Evolutionary conservation across 768 basidiomycete species (phyloP).

Genomic region (Galerina marginata): DNA sequence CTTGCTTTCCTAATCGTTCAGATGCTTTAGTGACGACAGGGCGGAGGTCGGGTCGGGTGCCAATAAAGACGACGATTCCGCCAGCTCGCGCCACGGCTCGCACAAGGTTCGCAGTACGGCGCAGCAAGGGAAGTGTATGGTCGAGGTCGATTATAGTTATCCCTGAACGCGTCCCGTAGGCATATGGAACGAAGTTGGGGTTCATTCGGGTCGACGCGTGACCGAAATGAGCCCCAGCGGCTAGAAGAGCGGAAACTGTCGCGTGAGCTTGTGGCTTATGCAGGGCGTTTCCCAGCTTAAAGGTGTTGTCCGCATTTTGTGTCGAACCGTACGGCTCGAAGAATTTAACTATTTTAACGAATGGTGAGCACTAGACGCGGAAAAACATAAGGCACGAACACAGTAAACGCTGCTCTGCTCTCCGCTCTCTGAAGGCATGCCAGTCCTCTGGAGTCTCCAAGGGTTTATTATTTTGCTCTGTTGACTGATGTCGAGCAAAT

Average conservation of each 20-base stretch:
- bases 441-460: constrained; percentile 65
- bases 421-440: constrained; percentile 62
- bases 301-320: constrained; percentile 68
- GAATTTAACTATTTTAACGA: constrained; percentile 52
- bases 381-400: constrained; percentile 22
- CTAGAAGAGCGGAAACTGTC: constrained; percentile 89
- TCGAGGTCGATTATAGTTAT: constrained; percentile 95
- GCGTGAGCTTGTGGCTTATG: constrained; percentile 70
- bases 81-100: constrained; percentile 80
- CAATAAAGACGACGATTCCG: constrained; percentile 89
- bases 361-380: constrained; percentile 18
- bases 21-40: constrained; percentile 80
- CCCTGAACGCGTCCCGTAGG: constrained; percentile 89
- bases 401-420: constrained; percentile 61
- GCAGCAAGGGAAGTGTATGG: constrained; percentile 88
- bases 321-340: constrained; percentile 81
- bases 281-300: constrained; percentile 73
- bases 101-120: constrained; percentile 88
- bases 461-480: constrained; percentile 26
- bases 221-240: constrained; percentile 93
- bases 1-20: constrained; percentile 77
- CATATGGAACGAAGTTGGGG: constrained; percentile 88
- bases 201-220: constrained; percentile 86
- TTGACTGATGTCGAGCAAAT: constrained; percentile 31
- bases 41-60: constrained; percentile 81